Evolutionary conservation across 148 eudicot species (phyloP).

Genomic region (Rhododendron vialii): DNA sequence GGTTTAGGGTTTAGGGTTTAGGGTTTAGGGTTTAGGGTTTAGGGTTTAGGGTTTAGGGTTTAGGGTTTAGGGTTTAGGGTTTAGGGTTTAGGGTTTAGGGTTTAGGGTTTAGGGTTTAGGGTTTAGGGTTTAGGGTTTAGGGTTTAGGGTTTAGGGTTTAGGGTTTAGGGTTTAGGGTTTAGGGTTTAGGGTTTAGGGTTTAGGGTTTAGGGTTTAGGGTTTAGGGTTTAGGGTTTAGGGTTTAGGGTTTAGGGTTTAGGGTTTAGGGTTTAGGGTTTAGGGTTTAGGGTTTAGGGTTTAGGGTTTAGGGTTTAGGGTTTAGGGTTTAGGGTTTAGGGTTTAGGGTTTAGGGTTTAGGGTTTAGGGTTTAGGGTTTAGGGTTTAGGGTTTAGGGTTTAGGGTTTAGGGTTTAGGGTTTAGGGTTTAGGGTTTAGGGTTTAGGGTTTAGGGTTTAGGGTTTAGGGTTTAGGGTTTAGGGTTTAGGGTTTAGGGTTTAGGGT

Average conservation of each 20-base stretch:
- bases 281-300: constrained; percentile 17
- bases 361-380: constrained; percentile 15
- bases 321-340: constrained; percentile 20
- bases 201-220: constrained; percentile 19
- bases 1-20: constrained; percentile 21
- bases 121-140: constrained; percentile 9
- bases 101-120: constrained; percentile 19
- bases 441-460: too few species aligned
- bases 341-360: constrained; percentile 24
- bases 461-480: too few species aligned
- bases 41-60: too few species aligned
- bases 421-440: background rate
- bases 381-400: constrained; percentile 14
- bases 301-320: constrained; percentile 12
- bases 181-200: constrained; percentile 22
- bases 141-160: constrained; percentile 22
- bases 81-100: constrained; percentile 17
- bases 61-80: constrained; percentile 9
- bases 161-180: constrained; percentile 27
- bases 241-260: constrained; percentile 20
- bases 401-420: constrained; percentile 16
- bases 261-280: constrained; percentile 15
- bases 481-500: too few species aligned
- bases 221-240: constrained; percentile 19
- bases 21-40: background rate